Conservation (phyloP, 2,329 filamentous ascomycete genomes). For the Pseudocercospora musae region DNA sequence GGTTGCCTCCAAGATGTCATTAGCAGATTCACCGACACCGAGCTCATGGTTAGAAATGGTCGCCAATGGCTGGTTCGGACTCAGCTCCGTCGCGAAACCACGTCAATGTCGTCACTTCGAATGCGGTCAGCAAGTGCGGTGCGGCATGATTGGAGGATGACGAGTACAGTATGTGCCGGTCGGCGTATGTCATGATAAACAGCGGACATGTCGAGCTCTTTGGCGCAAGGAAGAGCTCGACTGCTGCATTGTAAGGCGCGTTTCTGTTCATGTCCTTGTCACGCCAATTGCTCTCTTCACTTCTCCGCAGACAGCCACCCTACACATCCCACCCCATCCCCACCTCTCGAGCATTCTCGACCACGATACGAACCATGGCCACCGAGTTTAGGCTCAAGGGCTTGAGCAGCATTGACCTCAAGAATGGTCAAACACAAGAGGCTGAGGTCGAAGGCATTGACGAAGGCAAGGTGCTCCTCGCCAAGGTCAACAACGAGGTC, state of each 20-base stretch:
- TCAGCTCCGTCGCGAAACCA: not conserved
- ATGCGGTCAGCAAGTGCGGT: not conserved
- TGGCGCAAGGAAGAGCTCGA: not conserved
- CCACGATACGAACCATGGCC: slow-evolving; percentile 39
- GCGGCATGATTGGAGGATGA: not conserved
- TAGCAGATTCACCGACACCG: no score
- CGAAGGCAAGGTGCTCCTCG: slow-evolving; percentile 77
- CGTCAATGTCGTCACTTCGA: not conserved
- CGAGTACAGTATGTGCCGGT: slow-evolving; percentile 1
- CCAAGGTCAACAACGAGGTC: slow-evolving; percentile 72
- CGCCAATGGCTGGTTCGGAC: not conserved
- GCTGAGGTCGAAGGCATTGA: slow-evolving; percentile 87
- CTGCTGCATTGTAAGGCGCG: not conserved
- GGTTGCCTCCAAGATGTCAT: no score
- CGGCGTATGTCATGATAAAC: not conserved
- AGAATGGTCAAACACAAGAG: slow-evolving; percentile 80
- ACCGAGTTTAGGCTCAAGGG: slow-evolving; percentile 65
- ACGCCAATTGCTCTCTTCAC: slow-evolving; percentile 4
- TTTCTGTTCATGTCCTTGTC: slow-evolving; percentile 13
- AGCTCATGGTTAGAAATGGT: not conserved
- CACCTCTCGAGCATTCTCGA: slow-evolving; percentile 17
- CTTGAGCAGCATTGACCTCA: slow-evolving; percentile 68
- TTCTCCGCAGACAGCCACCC: not conserved
- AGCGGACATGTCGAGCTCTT: not conserved
- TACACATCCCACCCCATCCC: not conserved